Evolutionary conservation across 2,329 filamentous ascomycete species (phyloP).

Genomic region (Xylogone sp.): DNA sequence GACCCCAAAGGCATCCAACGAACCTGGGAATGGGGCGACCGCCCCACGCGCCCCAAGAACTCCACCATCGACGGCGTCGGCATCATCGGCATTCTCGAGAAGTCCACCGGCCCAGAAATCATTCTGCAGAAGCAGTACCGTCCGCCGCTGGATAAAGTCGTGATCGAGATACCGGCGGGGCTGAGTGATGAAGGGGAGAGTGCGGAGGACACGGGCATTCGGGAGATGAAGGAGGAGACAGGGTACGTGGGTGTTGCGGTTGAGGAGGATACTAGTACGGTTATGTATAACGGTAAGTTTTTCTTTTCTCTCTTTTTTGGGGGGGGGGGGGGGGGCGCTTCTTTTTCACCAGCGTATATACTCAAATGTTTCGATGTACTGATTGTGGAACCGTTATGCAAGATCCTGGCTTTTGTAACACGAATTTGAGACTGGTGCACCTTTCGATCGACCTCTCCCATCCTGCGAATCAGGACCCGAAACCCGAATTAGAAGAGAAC

Average conservation of each 20-base stretch:
- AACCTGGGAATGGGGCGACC: constrained; percentile 70
- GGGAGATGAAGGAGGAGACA: constrained; percentile 64
- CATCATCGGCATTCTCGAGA: constrained; percentile 65
- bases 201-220: constrained; percentile 55
- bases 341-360: too few species aligned
- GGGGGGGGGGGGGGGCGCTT: too few species aligned
- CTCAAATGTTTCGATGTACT: too few species aligned
- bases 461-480: constrained; percentile 40
- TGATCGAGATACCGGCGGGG: constrained; percentile 63
- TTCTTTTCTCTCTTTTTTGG: too few species aligned
- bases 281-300: constrained; percentile 57
- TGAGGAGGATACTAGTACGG: constrained; percentile 52
- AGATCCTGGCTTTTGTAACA: constrained; percentile 64
- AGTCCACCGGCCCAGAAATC: constrained; percentile 47
- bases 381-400: too few species aligned
- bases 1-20: constrained; percentile 57
- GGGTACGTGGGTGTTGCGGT: constrained; percentile 55
- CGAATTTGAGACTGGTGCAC: constrained; percentile 55
- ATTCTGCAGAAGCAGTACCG: constrained; percentile 66
- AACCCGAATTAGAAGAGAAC: constrained; percentile 45
- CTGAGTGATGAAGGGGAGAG: constrained; percentile 60
- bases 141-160: constrained; percentile 54
- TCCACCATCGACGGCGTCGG: constrained; percentile 68
- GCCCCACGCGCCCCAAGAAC: constrained; percentile 60
- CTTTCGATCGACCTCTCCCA: constrained; percentile 42